phyloP scores from a whole-genome alignment of 2,329 filamentous ascomycete species.

The Penicillium sp. region DNA sequence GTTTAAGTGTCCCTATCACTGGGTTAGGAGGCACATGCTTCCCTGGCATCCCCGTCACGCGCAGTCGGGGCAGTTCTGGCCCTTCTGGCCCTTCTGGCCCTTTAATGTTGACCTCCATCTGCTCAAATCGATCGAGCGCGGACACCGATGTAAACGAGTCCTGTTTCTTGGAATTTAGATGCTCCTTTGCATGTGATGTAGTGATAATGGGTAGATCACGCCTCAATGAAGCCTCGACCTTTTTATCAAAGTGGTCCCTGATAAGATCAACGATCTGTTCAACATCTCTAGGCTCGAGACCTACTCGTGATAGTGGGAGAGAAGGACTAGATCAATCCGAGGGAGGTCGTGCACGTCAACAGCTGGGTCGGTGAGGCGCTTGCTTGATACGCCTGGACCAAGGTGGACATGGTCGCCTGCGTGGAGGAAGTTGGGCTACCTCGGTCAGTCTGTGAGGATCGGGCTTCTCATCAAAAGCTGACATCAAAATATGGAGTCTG shows the following conservation, averaged over 20 bases:
- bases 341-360: constrained; percentile 61
- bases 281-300: neutral
- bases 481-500: too few species aligned
- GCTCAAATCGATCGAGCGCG: constrained; percentile 57
- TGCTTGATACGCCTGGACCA: constrained; percentile 59
- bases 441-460: neutral
- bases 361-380: constrained; percentile 57
- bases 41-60: constrained; percentile 62
- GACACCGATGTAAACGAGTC: constrained; percentile 57
- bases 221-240: constrained; percentile 51
- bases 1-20: constrained; percentile 45
- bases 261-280: neutral
- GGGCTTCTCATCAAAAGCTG: neutral
- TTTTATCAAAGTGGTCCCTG: constrained; percentile 54
- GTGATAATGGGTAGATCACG: constrained; percentile 61
- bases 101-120: constrained; percentile 47
- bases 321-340: constrained; percentile 57
- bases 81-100: neutral
- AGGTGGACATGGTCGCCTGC: constrained; percentile 65
- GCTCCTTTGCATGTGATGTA: constrained; percentile 59
- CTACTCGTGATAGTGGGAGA: constrained; percentile 63
- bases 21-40: constrained; percentile 56
- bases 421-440: constrained; percentile 62
- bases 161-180: constrained; percentile 46
- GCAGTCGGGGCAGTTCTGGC: constrained; percentile 45